Evolutionary conservation across 2,329 filamentous ascomycete genomes (phyloP).

Genomic region (Penicillium nordicum): DNA sequence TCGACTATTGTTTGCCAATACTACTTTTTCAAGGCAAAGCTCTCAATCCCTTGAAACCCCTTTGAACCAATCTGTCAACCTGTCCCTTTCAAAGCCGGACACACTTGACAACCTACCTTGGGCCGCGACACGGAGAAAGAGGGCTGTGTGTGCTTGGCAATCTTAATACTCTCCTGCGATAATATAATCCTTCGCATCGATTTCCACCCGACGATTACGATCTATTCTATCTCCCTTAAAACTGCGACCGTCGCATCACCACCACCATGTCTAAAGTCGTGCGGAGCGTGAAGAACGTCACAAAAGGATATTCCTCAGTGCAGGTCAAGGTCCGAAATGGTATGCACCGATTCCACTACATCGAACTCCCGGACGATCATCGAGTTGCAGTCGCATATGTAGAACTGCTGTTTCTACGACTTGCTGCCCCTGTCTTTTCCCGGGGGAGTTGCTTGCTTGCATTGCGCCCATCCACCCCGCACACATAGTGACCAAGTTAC

Average conservation of each 20-base stretch:
- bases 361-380: background rate
- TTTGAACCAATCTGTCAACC: constrained; percentile 12
- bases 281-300: constrained; percentile 97
- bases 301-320: constrained; percentile 93
- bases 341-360: constrained; percentile 46
- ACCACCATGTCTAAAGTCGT: constrained; percentile 87
- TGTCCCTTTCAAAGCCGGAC: constrained; percentile 4
- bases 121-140: constrained; percentile 18
- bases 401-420: background rate
- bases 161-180: constrained; percentile 7
- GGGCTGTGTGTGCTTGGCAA: constrained; percentile 25
- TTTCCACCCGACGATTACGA: constrained; percentile 5
- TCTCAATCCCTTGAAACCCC: background rate
- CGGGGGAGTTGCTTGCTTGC: background rate
- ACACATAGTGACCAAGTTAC: constrained; percentile 4
- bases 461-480: constrained; percentile 2
- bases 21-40: background rate
- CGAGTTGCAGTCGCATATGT: background rate
- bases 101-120: constrained; percentile 12
- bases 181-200: constrained; percentile 10
- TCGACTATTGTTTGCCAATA: background rate
- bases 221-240: background rate
- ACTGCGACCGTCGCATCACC: constrained; percentile 16
- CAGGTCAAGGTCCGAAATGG: constrained; percentile 99
- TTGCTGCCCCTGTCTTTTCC: constrained; percentile 4